These are phyloP conservation scores for Gossypium bickii DNA, from an alignment of 345 rosid species.

Conservation along the genomic window DNA sequence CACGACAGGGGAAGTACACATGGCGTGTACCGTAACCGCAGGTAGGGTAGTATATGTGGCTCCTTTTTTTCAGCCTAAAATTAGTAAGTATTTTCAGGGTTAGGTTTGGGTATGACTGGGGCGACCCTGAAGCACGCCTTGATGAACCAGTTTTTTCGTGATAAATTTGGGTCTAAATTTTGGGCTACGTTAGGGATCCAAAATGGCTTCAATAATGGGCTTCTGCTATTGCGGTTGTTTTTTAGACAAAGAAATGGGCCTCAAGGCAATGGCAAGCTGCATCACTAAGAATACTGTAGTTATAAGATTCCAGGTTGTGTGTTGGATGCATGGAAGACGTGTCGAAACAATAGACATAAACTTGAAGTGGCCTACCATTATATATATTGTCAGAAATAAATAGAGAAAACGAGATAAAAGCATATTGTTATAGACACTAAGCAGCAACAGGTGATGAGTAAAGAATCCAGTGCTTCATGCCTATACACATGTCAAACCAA, in stretches of 20 bases:
- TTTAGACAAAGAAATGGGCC: no score
- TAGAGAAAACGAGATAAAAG: not conserved
- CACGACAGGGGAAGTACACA: constrained; percentile 14
- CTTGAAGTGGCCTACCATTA: constrained; percentile 4
- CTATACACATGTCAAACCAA: not conserved
- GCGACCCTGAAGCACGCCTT: no score
- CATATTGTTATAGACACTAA: not conserved
- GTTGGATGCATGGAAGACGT: not conserved
- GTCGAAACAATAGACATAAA: not conserved
- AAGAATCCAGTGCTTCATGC: not conserved
- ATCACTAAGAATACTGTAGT: not conserved
- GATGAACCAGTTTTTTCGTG: no score
- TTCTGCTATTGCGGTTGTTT: not conserved
- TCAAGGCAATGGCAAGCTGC: not conserved
- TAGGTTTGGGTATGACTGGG: no score
- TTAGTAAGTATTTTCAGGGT: no score
- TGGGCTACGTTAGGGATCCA: not conserved
- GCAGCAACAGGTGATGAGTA: not conserved
- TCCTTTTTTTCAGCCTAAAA: not conserved
- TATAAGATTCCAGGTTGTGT: not conserved
- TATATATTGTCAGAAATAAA: not conserved
- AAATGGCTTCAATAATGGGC: not conserved
- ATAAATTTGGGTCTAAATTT: not conserved
- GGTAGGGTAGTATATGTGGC: constrained; percentile 28
- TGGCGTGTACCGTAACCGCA: constrained; percentile 30